Percentiles rank a stretch among this genome's conserved stretches.
phyloP scores from a whole-genome alignment of 2,329 filamentous ascomycete genomes.

The Ophiosphaerella herpotricha region DNA sequence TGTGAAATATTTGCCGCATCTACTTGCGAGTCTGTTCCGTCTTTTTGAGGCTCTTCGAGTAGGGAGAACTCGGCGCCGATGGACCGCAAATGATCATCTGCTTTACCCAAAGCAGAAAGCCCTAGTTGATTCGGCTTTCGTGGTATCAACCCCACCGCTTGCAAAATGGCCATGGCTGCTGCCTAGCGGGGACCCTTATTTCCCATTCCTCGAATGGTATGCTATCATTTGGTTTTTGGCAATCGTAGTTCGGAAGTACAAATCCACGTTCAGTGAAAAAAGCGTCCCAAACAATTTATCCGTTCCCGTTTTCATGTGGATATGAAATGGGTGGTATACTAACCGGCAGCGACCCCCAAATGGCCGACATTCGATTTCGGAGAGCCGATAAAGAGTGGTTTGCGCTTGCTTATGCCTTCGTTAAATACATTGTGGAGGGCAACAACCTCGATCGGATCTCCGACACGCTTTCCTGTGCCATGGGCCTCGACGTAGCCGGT shows the following conservation, averaged over 20 bases:
- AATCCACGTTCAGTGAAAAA: conserved; percentile 35
- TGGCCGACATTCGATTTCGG: conserved; percentile 43
- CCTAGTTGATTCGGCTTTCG: conserved; percentile 6
- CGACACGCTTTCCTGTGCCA: conserved; percentile 59
- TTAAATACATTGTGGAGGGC: conserved; percentile 30
- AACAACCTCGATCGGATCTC: conserved; percentile 37
- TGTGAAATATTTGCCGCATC: conserved; percentile 30
- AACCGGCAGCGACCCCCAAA: conserved; percentile 33
- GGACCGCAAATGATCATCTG: neutral
- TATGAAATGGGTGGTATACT: neutral
- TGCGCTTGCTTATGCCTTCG: conserved; percentile 19
- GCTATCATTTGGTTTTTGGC: conserved; percentile 41
- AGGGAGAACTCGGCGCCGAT: conserved; percentile 9
- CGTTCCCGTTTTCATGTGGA: too few relatives aligned
- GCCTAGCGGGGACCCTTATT: conserved; percentile 21
- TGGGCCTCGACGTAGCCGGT: conserved; percentile 39
- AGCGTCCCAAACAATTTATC: too few relatives aligned
- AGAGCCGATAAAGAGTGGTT: conserved; percentile 31
- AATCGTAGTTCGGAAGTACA: conserved; percentile 44
- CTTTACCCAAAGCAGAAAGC: conserved; percentile 6
- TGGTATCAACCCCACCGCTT: conserved; percentile 30
- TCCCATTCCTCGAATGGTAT: conserved; percentile 29
- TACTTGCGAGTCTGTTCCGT: conserved; percentile 20
- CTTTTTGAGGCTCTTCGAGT: conserved; percentile 23
- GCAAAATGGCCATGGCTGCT: conserved; percentile 26